Evolutionary conservation across 345 rosid species (phyloP).

Genomic region (Hibiscus syriacus): DNA sequence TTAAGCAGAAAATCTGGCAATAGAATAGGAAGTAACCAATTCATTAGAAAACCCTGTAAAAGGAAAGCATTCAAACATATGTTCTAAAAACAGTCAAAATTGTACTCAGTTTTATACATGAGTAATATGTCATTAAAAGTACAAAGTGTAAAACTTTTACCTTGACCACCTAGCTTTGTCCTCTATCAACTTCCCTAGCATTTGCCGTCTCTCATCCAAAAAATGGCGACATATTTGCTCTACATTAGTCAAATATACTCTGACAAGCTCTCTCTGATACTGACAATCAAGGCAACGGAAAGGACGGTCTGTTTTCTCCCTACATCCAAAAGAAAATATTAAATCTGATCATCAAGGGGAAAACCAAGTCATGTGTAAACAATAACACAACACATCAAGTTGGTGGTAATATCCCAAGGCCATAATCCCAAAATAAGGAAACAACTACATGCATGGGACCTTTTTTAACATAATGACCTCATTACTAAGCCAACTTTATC

Average conservation of each 20-base stretch:
- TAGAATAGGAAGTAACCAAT: background rate
- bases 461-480: background rate
- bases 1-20: background rate
- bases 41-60: background rate
- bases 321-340: conserved; percentile 22
- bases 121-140: background rate
- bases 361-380: background rate
- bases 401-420: background rate
- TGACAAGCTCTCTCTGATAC: conserved; percentile 88
- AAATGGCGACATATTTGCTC: conserved; percentile 79
- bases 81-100: background rate
- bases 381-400: background rate
- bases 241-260: conserved; percentile 82
- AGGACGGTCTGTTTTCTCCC: conserved; percentile 87
- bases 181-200: conserved; percentile 59
- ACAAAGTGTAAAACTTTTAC: conserved; percentile 25
- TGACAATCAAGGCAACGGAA: conserved; percentile 84
- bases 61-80: background rate
- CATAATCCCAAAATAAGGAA: background rate
- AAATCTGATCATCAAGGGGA: background rate
- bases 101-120: background rate
- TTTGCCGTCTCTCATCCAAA: conserved; percentile 74
- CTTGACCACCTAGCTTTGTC: conserved; percentile 89
- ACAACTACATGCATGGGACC: background rate
- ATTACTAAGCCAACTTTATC: background rate